These are phyloP conservation scores for Onygena corvina DNA, from an alignment of 2,329 filamentous ascomycete genomes.

Conservation along the genomic window DNA sequence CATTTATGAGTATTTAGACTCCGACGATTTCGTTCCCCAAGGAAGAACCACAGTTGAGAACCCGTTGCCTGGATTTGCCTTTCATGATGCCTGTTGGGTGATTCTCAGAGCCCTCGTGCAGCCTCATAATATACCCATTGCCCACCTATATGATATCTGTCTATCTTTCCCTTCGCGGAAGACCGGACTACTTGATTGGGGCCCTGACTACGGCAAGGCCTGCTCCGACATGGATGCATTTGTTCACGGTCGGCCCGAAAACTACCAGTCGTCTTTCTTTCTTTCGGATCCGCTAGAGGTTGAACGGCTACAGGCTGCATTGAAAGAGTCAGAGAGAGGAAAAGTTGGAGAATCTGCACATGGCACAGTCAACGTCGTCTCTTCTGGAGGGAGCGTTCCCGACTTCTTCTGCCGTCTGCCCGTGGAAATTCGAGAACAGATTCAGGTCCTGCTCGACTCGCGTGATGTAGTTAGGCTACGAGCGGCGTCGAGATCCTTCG, in stretches of 20 bases:
- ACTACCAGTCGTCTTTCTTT: constrained; percentile 10
- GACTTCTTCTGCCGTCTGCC: constrained; percentile 17
- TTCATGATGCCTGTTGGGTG: constrained; percentile 19
- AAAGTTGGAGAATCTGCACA: not conserved
- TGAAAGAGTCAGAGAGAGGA: constrained; percentile 6
- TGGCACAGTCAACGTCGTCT: not conserved
- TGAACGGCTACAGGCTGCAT: constrained; percentile 8
- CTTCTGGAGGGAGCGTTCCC: not conserved
- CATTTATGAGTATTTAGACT: constrained; percentile 1
- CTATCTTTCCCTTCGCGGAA: constrained; percentile 14
- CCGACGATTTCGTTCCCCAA: constrained; percentile 13
- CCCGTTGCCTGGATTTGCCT: constrained; percentile 14
- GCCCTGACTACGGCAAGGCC: constrained; percentile 10
- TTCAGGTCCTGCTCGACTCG: constrained; percentile 14
- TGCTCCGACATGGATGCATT: not conserved
- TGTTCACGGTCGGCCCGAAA: not conserved
- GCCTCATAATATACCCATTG: constrained; percentile 14
- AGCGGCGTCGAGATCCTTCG: constrained; percentile 17
- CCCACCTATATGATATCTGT: constrained; percentile 18
- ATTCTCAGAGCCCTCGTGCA: constrained; percentile 13
- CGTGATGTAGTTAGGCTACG: constrained; percentile 13
- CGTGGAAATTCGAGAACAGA: constrained; percentile 16
- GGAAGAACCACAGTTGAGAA: constrained; percentile 5
- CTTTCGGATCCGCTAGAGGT: constrained; percentile 12
- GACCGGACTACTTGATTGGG: constrained; percentile 15